Conservation (phyloP, 2,329 filamentous ascomycete species). For the Pseudocercospora vitis region DNA sequence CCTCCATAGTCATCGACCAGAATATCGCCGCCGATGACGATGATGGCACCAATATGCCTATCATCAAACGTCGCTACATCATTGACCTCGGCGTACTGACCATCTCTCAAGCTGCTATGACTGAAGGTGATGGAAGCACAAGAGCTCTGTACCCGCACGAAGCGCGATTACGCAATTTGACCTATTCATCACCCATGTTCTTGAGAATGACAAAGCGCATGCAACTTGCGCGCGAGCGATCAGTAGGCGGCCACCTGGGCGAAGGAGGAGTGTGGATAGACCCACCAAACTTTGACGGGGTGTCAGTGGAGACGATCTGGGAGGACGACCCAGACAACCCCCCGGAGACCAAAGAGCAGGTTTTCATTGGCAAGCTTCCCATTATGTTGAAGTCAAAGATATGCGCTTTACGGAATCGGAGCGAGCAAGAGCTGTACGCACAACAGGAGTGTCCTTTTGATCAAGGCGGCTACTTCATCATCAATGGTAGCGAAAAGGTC, state of each 20-base stretch:
- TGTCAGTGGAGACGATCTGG: conserved; percentile 48
- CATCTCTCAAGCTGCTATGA: conserved; percentile 85
- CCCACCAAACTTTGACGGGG: conserved; percentile 40
- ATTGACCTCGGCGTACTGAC: conserved; percentile 91
- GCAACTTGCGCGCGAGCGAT: conserved; percentile 75
- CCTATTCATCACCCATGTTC: conserved; percentile 89
- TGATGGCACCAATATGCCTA: conserved; percentile 62
- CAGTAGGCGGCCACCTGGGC: conserved; percentile 61
- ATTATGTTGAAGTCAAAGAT: conserved; percentile 98
- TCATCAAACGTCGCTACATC: conserved; percentile 88
- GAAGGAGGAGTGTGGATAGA: conserved; percentile 58
- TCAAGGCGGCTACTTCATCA: conserved; percentile 97
- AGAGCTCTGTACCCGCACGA: conserved; percentile 88
- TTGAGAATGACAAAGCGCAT: conserved; percentile 84
- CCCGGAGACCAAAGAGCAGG: conserved; percentile 48
- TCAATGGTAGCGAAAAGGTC: conserved; percentile 98
- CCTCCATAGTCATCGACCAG: conserved; percentile 88
- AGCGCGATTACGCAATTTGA: conserved; percentile 90
- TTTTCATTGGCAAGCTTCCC: conserved; percentile 93
- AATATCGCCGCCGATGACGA: conserved; percentile 75
- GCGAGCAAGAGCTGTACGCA: conserved; percentile 81
- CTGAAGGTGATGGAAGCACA: conserved; percentile 87
- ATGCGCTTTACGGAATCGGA: conserved; percentile 80
- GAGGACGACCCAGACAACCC: conserved; percentile 37
- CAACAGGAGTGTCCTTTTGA: conserved; percentile 98